Percentiles rank a stretch among this genome's conserved stretches.
These are phyloP conservation scores for Backusella australiensis DNA, from an alignment of 192 early-diverging fungal genomes.

Conservation along the genomic window DNA sequence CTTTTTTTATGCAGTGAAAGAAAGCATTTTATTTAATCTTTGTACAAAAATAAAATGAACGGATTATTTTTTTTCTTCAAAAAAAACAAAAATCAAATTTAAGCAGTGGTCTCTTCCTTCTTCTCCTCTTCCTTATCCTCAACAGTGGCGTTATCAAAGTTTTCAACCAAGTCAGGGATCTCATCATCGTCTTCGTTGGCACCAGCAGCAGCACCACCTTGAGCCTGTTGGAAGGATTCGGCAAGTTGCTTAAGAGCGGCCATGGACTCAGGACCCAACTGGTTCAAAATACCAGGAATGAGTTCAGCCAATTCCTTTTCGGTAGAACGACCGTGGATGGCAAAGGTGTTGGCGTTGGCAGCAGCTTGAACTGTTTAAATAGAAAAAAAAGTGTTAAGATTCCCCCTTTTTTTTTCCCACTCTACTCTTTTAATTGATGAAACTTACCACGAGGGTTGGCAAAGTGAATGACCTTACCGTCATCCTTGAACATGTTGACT, in stretches of 20 bases:
- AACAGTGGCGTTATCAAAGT: conserved; percentile 53
- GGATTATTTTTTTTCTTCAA: not conserved
- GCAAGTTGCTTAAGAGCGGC: conserved; percentile 83
- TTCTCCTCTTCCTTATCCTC: conserved; percentile 52
- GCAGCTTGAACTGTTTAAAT: conserved; percentile 70
- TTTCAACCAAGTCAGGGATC: conserved; percentile 90
- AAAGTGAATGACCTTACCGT: conserved; percentile 94
- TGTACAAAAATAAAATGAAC: not conserved
- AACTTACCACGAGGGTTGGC: conserved; percentile 75
- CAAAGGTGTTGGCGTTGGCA: conserved; percentile 89
- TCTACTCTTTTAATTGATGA: not conserved
- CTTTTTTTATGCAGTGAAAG: not conserved
- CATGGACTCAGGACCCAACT: conserved; percentile 88
- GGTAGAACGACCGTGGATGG: conserved; percentile 82
- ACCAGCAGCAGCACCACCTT: conserved; percentile 48
- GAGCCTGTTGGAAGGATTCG: conserved; percentile 75
- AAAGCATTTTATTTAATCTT: not conserved
- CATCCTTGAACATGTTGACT: conserved; percentile 98
- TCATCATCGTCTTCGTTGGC: conserved; percentile 79
- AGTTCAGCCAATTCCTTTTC: conserved; percentile 87
- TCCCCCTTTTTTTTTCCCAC: not conserved
- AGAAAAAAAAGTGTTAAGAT: not conserved
- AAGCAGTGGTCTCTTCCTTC: conserved; percentile 16
- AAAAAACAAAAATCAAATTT: not conserved
- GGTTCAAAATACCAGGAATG: conserved; percentile 74